Conservation (phyloP, 768 basidiomycete genomes). For the Ramaria sp. region DNA sequence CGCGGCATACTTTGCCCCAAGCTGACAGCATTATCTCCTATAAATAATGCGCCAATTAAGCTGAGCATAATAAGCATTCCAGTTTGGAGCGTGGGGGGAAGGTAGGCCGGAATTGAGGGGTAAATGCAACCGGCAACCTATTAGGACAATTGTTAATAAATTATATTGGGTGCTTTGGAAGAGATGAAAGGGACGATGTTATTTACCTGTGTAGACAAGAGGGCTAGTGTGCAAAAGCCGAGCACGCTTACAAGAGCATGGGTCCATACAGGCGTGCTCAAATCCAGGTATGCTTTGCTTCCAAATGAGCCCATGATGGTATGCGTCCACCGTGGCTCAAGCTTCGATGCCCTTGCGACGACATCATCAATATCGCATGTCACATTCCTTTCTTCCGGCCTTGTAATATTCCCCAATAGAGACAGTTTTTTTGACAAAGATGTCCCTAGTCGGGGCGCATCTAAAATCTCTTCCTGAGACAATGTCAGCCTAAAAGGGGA, state of each 20-base stretch:
- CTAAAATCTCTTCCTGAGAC: neutral
- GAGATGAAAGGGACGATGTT: neutral
- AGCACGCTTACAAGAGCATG: constrained; percentile 3
- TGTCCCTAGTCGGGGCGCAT: neutral
- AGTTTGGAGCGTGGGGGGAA: constrained; percentile 2
- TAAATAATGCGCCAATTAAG: neutral
- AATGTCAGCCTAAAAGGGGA: too few relatives aligned
- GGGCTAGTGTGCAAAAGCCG: neutral
- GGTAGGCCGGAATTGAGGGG: constrained; percentile 1
- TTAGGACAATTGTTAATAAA: neutral
- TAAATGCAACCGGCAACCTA: constrained; percentile 1
- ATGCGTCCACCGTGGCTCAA: neutral
- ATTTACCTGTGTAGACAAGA: constrained; percentile 1
- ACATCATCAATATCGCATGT: neutral
- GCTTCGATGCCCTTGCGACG: neutral
- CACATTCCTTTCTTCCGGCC: neutral
- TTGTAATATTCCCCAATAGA: too few relatives aligned
- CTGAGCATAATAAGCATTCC: neutral
- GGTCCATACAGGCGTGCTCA: neutral
- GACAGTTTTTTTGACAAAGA: too few relatives aligned
- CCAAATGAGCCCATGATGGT: neutral
- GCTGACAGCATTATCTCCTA: neutral
- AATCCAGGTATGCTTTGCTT: neutral
- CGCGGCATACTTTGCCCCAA: neutral
- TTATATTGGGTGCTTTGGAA: too few relatives aligned